These are phyloP conservation scores for Fusarium neocosmosporiellum DNA, from an alignment of 2,329 filamentous ascomycete species.

Conservation along the genomic window DNA sequence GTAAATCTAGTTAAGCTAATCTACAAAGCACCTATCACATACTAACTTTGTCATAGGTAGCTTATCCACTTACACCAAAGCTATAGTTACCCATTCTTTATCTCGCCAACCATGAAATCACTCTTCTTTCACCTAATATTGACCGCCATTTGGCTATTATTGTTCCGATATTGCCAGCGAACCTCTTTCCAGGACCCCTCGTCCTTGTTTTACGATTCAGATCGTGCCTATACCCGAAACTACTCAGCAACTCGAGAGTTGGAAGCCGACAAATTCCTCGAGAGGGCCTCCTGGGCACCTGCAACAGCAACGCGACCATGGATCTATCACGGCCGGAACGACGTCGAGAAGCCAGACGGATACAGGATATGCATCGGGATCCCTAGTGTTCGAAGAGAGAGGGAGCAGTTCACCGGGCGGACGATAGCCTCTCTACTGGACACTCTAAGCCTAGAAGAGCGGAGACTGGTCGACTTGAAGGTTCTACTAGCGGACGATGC, in stretches of 20 bases:
- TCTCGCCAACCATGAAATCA: background rate
- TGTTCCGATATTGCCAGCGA: slow-evolving; percentile 36
- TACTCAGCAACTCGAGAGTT: slow-evolving; percentile 39
- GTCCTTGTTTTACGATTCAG: slow-evolving; percentile 41
- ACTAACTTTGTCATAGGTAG: background rate
- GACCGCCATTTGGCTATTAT: slow-evolving; percentile 26
- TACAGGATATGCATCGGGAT: slow-evolving; percentile 44
- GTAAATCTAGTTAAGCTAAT: background rate
- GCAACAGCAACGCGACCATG: slow-evolving; percentile 9
- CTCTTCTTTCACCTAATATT: background rate
- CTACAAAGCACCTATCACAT: background rate
- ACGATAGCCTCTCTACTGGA: slow-evolving; percentile 46
- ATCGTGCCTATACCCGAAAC: slow-evolving; percentile 36
- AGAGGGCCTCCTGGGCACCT: background rate
- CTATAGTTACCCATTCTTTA: background rate
- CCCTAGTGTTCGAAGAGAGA: slow-evolving; percentile 42
- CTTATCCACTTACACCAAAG: background rate
- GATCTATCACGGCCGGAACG: slow-evolving; percentile 6
- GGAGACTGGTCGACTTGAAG: slow-evolving; percentile 42
- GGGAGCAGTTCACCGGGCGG: slow-evolving; percentile 39
- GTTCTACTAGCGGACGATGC: slow-evolving; percentile 46
- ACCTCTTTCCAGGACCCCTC: slow-evolving; percentile 41
- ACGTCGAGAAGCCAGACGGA: background rate
- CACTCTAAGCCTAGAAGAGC: slow-evolving; percentile 41
- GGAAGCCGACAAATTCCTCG: slow-evolving; percentile 39